Conservation (phyloP, 1,284 basidiomycete genomes). For the Volvariella volvacea region DNA sequence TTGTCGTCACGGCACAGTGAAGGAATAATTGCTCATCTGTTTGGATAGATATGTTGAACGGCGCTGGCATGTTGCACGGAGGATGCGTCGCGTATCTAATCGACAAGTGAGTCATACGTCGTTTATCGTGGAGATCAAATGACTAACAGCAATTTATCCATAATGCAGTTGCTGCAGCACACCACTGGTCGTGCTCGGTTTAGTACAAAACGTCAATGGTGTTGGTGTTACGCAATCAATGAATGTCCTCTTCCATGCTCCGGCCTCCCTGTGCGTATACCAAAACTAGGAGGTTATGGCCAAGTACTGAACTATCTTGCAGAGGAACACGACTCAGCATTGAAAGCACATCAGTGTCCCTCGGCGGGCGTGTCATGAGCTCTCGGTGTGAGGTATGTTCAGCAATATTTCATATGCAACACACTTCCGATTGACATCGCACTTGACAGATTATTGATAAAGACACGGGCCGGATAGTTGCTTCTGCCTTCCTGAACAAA, state of each 20-base stretch:
- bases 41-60: conserved; percentile 59
- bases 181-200: conserved; percentile 56
- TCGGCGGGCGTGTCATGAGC: conserved; percentile 63
- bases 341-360: conserved; percentile 52
- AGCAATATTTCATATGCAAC: conserved; percentile 7
- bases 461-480: conserved; percentile 45
- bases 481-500: conserved; percentile 59
- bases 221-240: conserved; percentile 67
- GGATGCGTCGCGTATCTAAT: conserved; percentile 65
- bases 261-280: conserved; percentile 47
- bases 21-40: background rate
- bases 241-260: conserved; percentile 62
- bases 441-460: conserved; percentile 46
- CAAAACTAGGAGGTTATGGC: conserved; percentile 2
- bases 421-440: background rate
- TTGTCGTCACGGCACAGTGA: conserved; percentile 5
- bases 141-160: conserved; percentile 3
- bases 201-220: conserved; percentile 53
- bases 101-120: conserved; percentile 57
- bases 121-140: background rate
- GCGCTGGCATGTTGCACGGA: conserved; percentile 66
- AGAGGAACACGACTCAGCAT: conserved; percentile 49
- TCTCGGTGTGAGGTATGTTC: conserved; percentile 55
- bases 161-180: conserved; percentile 50
- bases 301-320: too few relatives aligned